Conservation (phyloP, 129 eudicot species). For the Mikania micrantha region DNA sequence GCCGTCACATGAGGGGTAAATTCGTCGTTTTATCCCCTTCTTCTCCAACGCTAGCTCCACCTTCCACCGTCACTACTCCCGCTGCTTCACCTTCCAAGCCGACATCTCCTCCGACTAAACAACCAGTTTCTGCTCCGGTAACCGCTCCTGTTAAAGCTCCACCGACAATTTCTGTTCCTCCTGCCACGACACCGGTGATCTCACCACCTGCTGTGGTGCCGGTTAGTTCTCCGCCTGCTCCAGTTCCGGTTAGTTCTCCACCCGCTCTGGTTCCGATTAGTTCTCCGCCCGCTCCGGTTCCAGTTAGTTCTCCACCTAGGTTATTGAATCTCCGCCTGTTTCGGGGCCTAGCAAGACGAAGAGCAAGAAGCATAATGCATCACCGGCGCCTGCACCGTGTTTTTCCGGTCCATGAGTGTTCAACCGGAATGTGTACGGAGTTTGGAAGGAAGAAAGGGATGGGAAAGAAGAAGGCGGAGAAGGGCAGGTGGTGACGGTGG, state of each 20-base stretch:
- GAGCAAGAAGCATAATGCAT: slow-evolving; percentile 36
- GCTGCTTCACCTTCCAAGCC: slow-evolving; percentile 30
- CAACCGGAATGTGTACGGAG: too few species aligned
- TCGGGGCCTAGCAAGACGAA: slow-evolving; percentile 51
- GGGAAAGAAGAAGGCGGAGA: too few species aligned
- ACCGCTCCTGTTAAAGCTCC: slow-evolving; percentile 40
- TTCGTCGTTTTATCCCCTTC: too few species aligned
- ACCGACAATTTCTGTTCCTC: slow-evolving; percentile 31
- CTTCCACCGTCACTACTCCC: slow-evolving; percentile 29
- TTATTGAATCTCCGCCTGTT: slow-evolving; percentile 41
- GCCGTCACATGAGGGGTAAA: too few species aligned
- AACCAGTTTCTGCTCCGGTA: slow-evolving; percentile 23
- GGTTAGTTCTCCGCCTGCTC: slow-evolving; percentile 32
- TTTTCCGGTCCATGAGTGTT: too few species aligned
- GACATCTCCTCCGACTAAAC: slow-evolving; percentile 16
- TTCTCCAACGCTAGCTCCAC: slow-evolving; percentile 46
- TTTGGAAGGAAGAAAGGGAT: too few species aligned
- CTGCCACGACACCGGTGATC: slow-evolving; percentile 21
- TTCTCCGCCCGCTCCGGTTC: slow-evolving; percentile 30
- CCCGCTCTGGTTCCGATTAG: slow-evolving; percentile 16
- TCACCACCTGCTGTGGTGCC: slow-evolving; percentile 39
- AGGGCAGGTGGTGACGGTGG: too few species aligned
- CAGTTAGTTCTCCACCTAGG: slow-evolving; percentile 35
- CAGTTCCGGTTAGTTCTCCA: slow-evolving; percentile 29
- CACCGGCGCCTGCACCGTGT: slow-evolving; percentile 49